Percentiles rank a stretch among this genome's conserved stretches.
Evolutionary conservation across 805 yeast species (phyloP).

Genomic region (Dipodascus albidus): DNA sequence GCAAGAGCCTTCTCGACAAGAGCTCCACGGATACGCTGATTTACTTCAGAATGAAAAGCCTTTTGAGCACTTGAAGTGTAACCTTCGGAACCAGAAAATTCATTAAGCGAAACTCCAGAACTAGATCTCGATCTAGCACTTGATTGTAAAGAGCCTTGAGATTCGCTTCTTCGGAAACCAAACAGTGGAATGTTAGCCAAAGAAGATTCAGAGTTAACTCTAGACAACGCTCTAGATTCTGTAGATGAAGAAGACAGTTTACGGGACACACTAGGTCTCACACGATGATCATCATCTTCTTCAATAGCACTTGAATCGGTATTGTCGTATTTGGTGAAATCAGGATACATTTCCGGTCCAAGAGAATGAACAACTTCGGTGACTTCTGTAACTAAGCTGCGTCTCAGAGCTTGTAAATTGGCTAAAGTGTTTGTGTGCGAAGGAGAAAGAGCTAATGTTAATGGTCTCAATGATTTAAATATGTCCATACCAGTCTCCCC

Average conservation of each 20-base stretch:
- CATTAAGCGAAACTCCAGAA: slow-evolving; percentile 4
- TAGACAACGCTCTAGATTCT: slow-evolving; percentile 46
- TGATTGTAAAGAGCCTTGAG: slow-evolving; percentile 3
- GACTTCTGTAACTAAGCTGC: slow-evolving; percentile 54
- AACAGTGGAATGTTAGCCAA: slow-evolving; percentile 50
- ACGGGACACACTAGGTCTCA: slow-evolving; percentile 5
- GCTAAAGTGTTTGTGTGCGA: slow-evolving; percentile 28
- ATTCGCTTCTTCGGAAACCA: slow-evolving; percentile 6
- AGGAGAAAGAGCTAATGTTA: slow-evolving; percentile 39
- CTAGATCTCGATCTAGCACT: not conserved
- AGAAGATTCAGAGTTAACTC: slow-evolving; percentile 50
- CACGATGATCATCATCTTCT: slow-evolving; percentile 11
- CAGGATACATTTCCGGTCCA: slow-evolving; percentile 82
- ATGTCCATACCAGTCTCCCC: slow-evolving; percentile 94
- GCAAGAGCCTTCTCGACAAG: slow-evolving; percentile 14
- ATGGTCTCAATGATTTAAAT: slow-evolving; percentile 70
- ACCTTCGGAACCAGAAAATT: not conserved
- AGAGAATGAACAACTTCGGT: slow-evolving; percentile 68
- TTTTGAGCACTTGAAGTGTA: slow-evolving; percentile 8
- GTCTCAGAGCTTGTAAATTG: slow-evolving; percentile 49
- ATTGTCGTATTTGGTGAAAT: slow-evolving; percentile 32
- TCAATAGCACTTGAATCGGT: slow-evolving; percentile 11
- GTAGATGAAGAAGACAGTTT: slow-evolving; percentile 25
- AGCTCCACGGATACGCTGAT: slow-evolving; percentile 16
- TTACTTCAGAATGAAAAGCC: slow-evolving; percentile 14